phyloP scores from a whole-genome alignment of 345 rosid genomes.

The Camelina hispida region DNA sequence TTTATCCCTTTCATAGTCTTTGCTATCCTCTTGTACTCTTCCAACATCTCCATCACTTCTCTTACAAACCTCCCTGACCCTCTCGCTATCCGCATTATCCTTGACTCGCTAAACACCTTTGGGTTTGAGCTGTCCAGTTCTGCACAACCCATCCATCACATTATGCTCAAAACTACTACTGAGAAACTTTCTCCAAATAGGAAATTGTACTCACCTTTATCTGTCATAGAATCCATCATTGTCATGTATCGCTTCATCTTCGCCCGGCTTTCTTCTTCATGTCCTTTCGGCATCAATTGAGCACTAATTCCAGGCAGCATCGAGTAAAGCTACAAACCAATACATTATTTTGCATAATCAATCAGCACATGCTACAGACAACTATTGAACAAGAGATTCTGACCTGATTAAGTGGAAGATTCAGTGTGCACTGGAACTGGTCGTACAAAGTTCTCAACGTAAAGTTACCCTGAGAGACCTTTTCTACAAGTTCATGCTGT shows the following conservation, averaged over 20 bases:
- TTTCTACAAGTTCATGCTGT: constrained; percentile 92
- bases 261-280: constrained; percentile 91
- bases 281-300: constrained; percentile 93
- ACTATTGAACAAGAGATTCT: constrained; percentile 26
- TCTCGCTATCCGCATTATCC: constrained; percentile 81
- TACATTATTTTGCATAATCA: not conserved
- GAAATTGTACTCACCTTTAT: constrained; percentile 48
- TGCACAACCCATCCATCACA: constrained; percentile 41
- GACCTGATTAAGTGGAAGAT: constrained; percentile 89
- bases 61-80: constrained; percentile 73
- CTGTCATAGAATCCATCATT: constrained; percentile 98
- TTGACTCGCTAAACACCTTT: constrained; percentile 73
- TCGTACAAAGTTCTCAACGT: constrained; percentile 90
- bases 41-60: constrained; percentile 90
- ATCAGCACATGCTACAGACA: not conserved
- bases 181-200: not conserved
- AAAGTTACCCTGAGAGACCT: constrained; percentile 89
- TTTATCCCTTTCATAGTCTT: constrained; percentile 84
- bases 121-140: constrained; percentile 88
- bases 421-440: constrained; percentile 81
- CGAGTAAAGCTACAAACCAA: constrained; percentile 64
- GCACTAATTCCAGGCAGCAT: constrained; percentile 90
- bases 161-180: not conserved
- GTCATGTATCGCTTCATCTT: constrained; percentile 94
- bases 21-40: constrained; percentile 87